A percentile compares a stretch with the other conserved stretches of the same genome.
These are phyloP conservation scores for Kitagawia praeruptora DNA, from an alignment of 129 eudicot species.

Conservation along the genomic window DNA sequence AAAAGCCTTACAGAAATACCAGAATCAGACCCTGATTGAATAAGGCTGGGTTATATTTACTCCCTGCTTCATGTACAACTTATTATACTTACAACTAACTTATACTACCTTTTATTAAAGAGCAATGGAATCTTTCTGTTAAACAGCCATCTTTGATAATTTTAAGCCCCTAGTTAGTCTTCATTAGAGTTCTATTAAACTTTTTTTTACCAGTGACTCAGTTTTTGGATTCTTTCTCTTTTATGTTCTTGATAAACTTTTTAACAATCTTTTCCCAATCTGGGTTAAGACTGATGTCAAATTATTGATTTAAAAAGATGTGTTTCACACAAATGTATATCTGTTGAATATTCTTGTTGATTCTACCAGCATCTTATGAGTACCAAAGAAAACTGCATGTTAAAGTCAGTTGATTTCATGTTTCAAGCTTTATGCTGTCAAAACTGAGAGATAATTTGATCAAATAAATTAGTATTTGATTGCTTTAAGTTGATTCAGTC, in stretches of 20 bases:
- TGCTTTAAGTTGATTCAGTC: background rate
- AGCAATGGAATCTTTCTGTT: background rate
- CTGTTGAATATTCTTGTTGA: background rate
- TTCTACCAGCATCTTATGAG: background rate
- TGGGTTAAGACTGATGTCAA: background rate
- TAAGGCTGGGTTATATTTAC: background rate
- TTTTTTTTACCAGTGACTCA: background rate
- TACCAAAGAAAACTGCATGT: background rate
- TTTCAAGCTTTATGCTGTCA: background rate
- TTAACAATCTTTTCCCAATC: background rate
- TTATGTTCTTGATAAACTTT: background rate
- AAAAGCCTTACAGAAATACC: background rate
- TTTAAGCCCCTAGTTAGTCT: background rate
- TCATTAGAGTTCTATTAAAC: background rate
- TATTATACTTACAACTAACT: background rate
- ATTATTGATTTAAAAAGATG: background rate
- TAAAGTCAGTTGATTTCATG: background rate
- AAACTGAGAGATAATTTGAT: background rate
- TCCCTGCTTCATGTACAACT: background rate
- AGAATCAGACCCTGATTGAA: background rate
- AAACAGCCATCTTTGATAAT: background rate
- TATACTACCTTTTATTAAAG: background rate
- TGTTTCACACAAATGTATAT: background rate
- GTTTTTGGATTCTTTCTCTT: background rate
- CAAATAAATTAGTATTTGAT: background rate